These are phyloP conservation scores for Lentinula edodes DNA, from an alignment of 768 basidiomycete genomes.

Conservation along the genomic window DNA sequence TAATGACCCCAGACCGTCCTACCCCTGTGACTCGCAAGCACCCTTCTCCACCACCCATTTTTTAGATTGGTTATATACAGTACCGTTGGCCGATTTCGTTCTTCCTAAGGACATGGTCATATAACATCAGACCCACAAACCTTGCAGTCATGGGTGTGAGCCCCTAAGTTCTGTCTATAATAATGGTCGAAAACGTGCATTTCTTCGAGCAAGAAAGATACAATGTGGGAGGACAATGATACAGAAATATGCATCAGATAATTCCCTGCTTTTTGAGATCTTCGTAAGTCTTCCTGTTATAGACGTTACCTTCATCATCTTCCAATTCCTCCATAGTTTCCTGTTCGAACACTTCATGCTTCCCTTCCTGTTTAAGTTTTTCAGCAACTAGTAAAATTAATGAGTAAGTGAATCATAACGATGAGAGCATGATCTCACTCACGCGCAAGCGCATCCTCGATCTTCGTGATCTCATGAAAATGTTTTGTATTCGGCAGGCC, in stretches of 20 bases:
- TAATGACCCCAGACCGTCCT: slow-evolving; percentile 46
- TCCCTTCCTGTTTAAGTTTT: slow-evolving; percentile 95
- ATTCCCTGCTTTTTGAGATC: slow-evolving; percentile 95
- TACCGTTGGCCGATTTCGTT: background rate
- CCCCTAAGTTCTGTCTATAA: too few species aligned
- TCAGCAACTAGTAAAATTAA: slow-evolving; percentile 69
- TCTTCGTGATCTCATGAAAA: slow-evolving; percentile 97
- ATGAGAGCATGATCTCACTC: slow-evolving; percentile 26
- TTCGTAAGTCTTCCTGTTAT: slow-evolving; percentile 97
- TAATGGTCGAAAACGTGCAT: too few species aligned
- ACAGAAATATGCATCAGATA: slow-evolving; percentile 37
- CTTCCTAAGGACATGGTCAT: too few species aligned
- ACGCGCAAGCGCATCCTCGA: slow-evolving; percentile 94
- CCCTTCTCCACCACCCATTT: background rate
- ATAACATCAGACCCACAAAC: too few species aligned
- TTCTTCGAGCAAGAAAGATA: too few species aligned
- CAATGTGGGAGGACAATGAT: too few species aligned
- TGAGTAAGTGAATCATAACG: background rate
- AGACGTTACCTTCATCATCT: slow-evolving; percentile 97
- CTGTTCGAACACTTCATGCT: slow-evolving; percentile 86
- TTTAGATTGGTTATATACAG: background rate
- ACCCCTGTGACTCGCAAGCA: slow-evolving; percentile 1
- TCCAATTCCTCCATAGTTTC: slow-evolving; percentile 98
- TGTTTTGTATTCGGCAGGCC: slow-evolving; percentile 98
- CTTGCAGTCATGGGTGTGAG: too few species aligned